Conservation (phyloP, 192 early-diverging fungal genomes). For the Podila clonocystis region DNA sequence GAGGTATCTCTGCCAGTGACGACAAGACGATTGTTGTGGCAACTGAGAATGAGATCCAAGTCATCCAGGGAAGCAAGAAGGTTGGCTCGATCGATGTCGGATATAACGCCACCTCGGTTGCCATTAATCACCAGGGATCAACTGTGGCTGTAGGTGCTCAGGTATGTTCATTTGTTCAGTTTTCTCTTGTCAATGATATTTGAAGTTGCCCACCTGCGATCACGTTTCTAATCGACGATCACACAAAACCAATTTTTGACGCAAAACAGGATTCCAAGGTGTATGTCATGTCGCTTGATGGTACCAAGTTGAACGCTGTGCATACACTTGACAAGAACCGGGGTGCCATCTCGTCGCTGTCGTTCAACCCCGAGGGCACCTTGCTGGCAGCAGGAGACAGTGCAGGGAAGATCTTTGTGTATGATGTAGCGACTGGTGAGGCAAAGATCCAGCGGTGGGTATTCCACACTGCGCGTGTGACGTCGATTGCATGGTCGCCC, state of each 20-base stretch:
- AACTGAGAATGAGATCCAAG: slow-evolving; percentile 61
- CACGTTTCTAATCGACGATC: no score
- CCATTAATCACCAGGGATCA: slow-evolving; percentile 61
- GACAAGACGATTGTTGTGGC: slow-evolving; percentile 64
- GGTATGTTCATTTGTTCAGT: slow-evolving; percentile 41
- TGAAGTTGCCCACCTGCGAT: background rate
- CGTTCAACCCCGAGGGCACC: slow-evolving; percentile 78
- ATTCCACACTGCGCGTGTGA: slow-evolving; percentile 90
- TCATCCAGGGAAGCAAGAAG: slow-evolving; percentile 60
- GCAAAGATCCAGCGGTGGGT: slow-evolving; percentile 79
- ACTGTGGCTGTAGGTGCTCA: slow-evolving; percentile 73
- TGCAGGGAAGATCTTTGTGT: slow-evolving; percentile 82
- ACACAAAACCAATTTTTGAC: background rate
- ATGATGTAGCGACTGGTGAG: slow-evolving; percentile 63
- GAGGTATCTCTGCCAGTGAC: slow-evolving; percentile 58
- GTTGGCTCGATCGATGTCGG: slow-evolving; percentile 45
- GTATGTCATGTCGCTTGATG: slow-evolving; percentile 67
- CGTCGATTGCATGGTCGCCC: slow-evolving; percentile 81
- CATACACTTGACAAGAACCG: slow-evolving; percentile 53
- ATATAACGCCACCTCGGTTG: slow-evolving; percentile 63
- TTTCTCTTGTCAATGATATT: background rate
- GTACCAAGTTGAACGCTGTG: slow-evolving; percentile 40
- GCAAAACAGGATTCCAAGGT: slow-evolving; percentile 67
- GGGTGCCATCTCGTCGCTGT: slow-evolving; percentile 81
- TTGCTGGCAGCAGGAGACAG: slow-evolving; percentile 86